Evolutionary conservation across 2,329 filamentous ascomycete genomes (phyloP), one percentile per base, ranked within the genome.

Genomic region (Aureobasidium namibiae): DNA sequence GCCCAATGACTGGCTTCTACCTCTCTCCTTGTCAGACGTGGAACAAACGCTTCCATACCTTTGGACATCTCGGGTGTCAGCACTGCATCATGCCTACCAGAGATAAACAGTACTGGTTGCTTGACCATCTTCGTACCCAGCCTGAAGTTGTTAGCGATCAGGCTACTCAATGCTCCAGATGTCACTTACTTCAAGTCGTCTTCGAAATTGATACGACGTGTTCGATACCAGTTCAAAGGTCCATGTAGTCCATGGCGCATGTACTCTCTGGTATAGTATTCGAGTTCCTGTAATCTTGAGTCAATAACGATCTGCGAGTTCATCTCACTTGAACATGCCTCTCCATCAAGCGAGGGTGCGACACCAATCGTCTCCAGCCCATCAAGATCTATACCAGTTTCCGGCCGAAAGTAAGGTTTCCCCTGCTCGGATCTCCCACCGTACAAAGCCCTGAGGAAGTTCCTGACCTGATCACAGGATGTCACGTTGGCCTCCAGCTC

Each of bases 151-250:
- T 49, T 23, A 49, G 23, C 11, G 5, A 16, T 1, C 16, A 24
- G 9, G 21, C 21, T 33, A 13, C 4, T 23, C 23, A n/a, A 8
- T 21, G n/a, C 9, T 29, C 16, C 14, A 24, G 18, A 11, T 4
- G 26, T 21, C 14, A 65, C 69, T 68, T 67, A 76, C 72, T 67
- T 67, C 60, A 74, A 70, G 61, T 96, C 94, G 63, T 96, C 90
- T 41, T 89, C 81, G 69, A 79, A 88, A 73, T 95, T 96, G 63
- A 86, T 72, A 70, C 82, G 76, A 21, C 82, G 78, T 2, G 82
- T 88, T 44, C 91, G 85, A 75, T 99, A 99, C 89, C 90, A 96
- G 74, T 92, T 94, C 61, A 90, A 77, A 16, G 90, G 89, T 0
- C 90, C 90, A 64, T 86, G 83, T 64, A 97, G 73, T 46, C 90